Evolutionary conservation across 352 stramenopile species (phyloP).

Genomic region (Phytophthora hybrid): DNA sequence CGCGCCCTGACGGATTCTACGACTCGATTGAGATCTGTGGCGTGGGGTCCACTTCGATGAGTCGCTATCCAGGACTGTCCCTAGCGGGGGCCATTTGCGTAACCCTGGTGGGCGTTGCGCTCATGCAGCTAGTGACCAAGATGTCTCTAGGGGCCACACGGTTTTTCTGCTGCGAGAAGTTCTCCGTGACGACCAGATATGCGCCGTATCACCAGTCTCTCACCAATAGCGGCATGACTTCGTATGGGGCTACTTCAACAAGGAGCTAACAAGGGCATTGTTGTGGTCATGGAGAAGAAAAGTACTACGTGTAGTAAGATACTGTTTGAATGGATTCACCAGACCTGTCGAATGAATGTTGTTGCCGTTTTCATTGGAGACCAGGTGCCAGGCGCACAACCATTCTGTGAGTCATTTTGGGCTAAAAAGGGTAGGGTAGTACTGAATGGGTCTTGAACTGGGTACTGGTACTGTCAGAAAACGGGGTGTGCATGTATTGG

Average conservation of each 20-base stretch:
- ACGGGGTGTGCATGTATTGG: no score
- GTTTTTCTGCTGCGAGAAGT: slow-evolving; percentile 64
- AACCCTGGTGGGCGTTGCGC: slow-evolving; percentile 55
- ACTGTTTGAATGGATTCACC: neutral
- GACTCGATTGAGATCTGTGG: slow-evolving; percentile 39
- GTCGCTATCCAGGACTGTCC: slow-evolving; percentile 32
- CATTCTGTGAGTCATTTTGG: neutral
- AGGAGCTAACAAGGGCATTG: slow-evolving; percentile 7
- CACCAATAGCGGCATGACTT: slow-evolving; percentile 13
- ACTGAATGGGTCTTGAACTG: no score
- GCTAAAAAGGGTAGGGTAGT: no score
- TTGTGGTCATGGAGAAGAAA: neutral
- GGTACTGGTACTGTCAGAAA: no score
- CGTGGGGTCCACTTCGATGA: slow-evolving; percentile 23
- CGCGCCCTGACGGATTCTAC: slow-evolving; percentile 16
- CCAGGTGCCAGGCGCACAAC: neutral
- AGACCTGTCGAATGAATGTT: neutral
- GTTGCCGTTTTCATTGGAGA: neutral
- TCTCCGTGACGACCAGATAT: slow-evolving; percentile 30
- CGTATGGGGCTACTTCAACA: slow-evolving; percentile 35
- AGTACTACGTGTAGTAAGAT: no score
- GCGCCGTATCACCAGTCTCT: slow-evolving; percentile 19
- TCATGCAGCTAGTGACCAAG: slow-evolving; percentile 63
- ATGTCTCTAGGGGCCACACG: slow-evolving; percentile 46
- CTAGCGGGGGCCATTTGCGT: slow-evolving; percentile 39